Base-by-base conservation (phyloP, 768 basidiomycete genomes). In the Rubroboletus satanas region DNA sequence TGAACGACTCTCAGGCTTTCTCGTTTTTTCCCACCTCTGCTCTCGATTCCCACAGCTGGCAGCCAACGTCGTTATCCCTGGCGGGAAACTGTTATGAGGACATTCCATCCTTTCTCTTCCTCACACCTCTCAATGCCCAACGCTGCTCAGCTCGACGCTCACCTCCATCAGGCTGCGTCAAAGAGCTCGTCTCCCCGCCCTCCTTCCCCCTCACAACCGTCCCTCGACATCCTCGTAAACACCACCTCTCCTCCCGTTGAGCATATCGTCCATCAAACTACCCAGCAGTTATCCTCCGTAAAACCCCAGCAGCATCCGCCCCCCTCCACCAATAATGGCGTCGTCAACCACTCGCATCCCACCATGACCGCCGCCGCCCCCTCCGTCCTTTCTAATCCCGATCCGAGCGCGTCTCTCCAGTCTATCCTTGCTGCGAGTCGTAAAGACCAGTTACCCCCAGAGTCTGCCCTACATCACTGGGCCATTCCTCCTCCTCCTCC, bases 161-260 rank as follows among this genome's bases (percentile, higher is more conserved):
- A 72, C 51, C 67, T 72, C 42, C 65, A 63, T 47, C 60, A 59
- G 42, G 52, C 62, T 37, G 65, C 60, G 57, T 72, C 70, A 62
- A 70, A 66, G 59, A 71, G 67, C 52, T 69, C 83, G 61, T 77
- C 80, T 15, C 79, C 83, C 57, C 82, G 66, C 70, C 77, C 72
- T 67, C 77, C 68, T 64, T 79, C 65, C 45, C 71, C 62, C 35
- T 68, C 57, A 57, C 80, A 70, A 54, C 74, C 66, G 65, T 75
- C 64, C 63, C 74, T 69, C 72, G 77, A 66, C 62, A 55, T 74
- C 12, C 69, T 74, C 51, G 71, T 76, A 58, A 65, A 71, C 57
- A 43, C 68, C 44, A 56, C 65, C 37, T 62, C 61, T 39, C 58
- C 66, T 48, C 60, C 62, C 46, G 60, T 66, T 39, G 64, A 56